Evolutionary conservation across 139 green algal species (phyloP).

Genomic region (Closterium sp.): DNA sequence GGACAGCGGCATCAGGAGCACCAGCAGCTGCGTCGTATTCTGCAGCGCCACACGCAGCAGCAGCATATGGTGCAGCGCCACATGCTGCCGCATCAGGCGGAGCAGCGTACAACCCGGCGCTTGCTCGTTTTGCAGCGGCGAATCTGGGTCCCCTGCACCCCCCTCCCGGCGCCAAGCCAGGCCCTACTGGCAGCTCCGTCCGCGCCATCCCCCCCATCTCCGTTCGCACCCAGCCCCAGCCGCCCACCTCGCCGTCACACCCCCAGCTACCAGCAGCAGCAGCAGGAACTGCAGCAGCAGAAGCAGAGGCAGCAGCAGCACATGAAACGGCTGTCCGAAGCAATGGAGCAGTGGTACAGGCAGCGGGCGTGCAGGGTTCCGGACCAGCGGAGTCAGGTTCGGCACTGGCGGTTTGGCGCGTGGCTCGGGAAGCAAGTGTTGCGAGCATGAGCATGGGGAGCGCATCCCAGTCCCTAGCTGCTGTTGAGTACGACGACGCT

Average conservation of each 20-base stretch:
- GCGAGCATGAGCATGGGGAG: background rate
- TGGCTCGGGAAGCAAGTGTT: background rate
- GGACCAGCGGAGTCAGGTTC: background rate
- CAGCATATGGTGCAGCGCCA: no score
- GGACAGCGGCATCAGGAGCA: no score
- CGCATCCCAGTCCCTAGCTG: background rate
- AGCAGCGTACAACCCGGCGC: background rate
- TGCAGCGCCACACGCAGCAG: background rate
- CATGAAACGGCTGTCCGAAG: no score
- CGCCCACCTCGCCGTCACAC: background rate
- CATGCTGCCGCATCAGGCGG: background rate
- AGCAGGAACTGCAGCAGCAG: background rate
- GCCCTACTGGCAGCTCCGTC: background rate
- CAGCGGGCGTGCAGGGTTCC: background rate
- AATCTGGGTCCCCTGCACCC: background rate
- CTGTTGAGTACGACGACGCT: background rate
- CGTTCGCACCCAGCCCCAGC: background rate
- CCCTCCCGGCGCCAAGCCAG: background rate
- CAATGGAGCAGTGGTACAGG: background rate
- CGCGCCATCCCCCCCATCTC: background rate
- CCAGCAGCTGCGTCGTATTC: background rate
- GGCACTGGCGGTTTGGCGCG: background rate
- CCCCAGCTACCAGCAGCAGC: background rate
- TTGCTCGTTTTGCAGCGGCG: background rate
- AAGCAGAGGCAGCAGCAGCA: background rate